A percentile compares a stretch with the other conserved stretches of the same genome.
Conservation (phyloP, 2,329 filamentous ascomycete genomes). For the Colletotrichum orbiculare region DNA sequence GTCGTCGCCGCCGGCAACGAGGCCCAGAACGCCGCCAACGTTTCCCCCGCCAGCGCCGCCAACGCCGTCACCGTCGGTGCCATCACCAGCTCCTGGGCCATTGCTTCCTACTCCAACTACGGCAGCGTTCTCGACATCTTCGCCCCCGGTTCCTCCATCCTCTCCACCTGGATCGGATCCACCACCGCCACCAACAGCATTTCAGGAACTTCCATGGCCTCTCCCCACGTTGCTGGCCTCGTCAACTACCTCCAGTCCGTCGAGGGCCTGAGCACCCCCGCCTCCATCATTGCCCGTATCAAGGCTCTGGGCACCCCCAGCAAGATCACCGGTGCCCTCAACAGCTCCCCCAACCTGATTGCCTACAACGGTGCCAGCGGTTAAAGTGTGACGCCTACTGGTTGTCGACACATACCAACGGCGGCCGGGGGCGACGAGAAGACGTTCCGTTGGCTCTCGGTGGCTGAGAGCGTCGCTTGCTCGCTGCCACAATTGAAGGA, state of each 20-base stretch:
- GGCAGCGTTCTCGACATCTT: slow-evolving; percentile 61
- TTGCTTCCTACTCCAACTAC: slow-evolving; percentile 62
- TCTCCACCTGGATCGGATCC: slow-evolving; percentile 58
- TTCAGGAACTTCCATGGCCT: slow-evolving; percentile 72
- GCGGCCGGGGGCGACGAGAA: background rate
- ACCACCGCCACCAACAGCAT: slow-evolving; percentile 56
- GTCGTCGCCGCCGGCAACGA: slow-evolving; percentile 67
- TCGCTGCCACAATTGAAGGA: slow-evolving; percentile 6
- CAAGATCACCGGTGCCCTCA: slow-evolving; percentile 47
- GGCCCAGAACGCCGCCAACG: slow-evolving; percentile 46
- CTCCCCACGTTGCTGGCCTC: slow-evolving; percentile 70
- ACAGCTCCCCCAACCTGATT: slow-evolving; percentile 56
- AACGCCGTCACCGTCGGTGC: slow-evolving; percentile 65
- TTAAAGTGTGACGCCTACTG: slow-evolving; percentile 1
- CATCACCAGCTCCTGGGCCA: slow-evolving; percentile 51
- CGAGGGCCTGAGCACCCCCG: slow-evolving; percentile 52
- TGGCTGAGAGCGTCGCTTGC: background rate
- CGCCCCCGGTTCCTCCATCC: slow-evolving; percentile 59
- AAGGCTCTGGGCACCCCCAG: slow-evolving; percentile 53
- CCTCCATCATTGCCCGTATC: slow-evolving; percentile 54
- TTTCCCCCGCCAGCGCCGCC: slow-evolving; percentile 60
- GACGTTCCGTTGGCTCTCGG: slow-evolving; percentile 12
- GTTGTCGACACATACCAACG: background rate
- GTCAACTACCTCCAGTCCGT: slow-evolving; percentile 65
- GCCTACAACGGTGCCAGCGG: slow-evolving; percentile 56